Evolutionary conservation across 2,329 filamentous ascomycete species (phyloP).

Genomic region (Mycosphaerella sp.): DNA sequence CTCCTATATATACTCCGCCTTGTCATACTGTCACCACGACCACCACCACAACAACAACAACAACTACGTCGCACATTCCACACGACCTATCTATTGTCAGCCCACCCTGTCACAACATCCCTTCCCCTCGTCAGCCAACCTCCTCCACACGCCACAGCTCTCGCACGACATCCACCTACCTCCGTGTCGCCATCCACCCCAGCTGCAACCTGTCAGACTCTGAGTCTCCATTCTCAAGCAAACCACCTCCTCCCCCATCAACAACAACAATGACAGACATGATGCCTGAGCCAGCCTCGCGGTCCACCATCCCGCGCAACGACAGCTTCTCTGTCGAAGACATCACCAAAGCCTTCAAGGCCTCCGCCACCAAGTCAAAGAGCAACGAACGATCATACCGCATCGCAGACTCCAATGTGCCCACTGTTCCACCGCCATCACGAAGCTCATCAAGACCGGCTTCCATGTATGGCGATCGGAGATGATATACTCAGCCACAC

Average conservation of each 20-base stretch:
- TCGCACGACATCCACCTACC: constrained; percentile 3
- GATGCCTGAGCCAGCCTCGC: constrained; percentile 28
- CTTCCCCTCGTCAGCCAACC: not conserved
- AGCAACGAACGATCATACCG: constrained; percentile 30
- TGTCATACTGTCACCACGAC: not conserved
- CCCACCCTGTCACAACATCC: not conserved
- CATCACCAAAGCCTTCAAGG: constrained; percentile 32
- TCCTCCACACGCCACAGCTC: not conserved
- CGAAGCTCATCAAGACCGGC: constrained; percentile 28
- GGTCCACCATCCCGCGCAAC: constrained; percentile 30
- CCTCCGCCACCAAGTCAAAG: constrained; percentile 29
- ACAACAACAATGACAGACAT: constrained; percentile 31
- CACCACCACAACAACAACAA: no score
- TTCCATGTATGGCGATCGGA: constrained; percentile 25
- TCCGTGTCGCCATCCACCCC: constrained; percentile 6
- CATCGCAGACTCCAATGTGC: constrained; percentile 26
- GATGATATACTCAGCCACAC: constrained; percentile 14
- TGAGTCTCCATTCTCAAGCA: no score
- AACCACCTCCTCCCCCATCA: no score
- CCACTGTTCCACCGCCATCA: constrained; percentile 31
- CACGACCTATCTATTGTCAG: not conserved
- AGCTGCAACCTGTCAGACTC: no score
- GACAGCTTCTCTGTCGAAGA: constrained; percentile 35
- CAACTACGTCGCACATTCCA: constrained; percentile 5
- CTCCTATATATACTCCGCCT: not conserved